Evolutionary conservation across 768 basidiomycete genomes (phyloP).

Genomic region (Lentinus brumalis): DNA sequence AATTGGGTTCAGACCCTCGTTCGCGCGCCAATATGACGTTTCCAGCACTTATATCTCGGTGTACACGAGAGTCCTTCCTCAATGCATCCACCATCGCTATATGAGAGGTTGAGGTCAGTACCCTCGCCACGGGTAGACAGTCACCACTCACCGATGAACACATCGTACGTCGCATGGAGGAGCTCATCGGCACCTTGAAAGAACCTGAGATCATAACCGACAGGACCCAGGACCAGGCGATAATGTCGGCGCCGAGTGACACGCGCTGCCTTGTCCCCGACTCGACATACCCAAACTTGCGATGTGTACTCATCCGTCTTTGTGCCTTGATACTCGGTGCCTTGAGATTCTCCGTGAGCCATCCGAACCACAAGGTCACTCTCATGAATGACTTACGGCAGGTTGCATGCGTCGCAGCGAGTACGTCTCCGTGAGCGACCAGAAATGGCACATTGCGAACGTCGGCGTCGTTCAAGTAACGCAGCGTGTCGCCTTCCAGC

Average conservation of each 20-base stretch:
- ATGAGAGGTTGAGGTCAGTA: not conserved
- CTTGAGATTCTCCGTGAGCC: not conserved
- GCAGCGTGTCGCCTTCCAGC: not conserved
- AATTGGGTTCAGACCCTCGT: not conserved
- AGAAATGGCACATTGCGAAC: not conserved
- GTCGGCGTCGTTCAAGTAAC: not conserved
- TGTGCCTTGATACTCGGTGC: not conserved
- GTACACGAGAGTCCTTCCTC: not conserved
- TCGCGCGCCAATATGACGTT: constrained; percentile 11
- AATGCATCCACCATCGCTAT: constrained; percentile 7
- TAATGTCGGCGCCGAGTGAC: constrained; percentile 3
- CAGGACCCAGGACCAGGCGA: constrained; percentile 2
- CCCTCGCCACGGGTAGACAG: not conserved
- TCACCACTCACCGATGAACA: not conserved
- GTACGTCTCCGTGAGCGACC: not conserved
- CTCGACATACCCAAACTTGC: not conserved
- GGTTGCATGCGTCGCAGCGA: not conserved
- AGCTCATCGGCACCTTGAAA: constrained; percentile 14
- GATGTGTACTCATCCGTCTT: not conserved
- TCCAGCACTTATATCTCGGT: constrained; percentile 12
- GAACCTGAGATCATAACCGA: constrained; percentile 1
- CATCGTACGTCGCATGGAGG: constrained; percentile 2
- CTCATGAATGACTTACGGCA: not conserved
- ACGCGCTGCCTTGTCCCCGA: not conserved
- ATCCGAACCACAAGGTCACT: not conserved